Evolutionary conservation across 2,329 filamentous ascomycete genomes (phyloP).

Genomic region (Fusarium concolor): DNA sequence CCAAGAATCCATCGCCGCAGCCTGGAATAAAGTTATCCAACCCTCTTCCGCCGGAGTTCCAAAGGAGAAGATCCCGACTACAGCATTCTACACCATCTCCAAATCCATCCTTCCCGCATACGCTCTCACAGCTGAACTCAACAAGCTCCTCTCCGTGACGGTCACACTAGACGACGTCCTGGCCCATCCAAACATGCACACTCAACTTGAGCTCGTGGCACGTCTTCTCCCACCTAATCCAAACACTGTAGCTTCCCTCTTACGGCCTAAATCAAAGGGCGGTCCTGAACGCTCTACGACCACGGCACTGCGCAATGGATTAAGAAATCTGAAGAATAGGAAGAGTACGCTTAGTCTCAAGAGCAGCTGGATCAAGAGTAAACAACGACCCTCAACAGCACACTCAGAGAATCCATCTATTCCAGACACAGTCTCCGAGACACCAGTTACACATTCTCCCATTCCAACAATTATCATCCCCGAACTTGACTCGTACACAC

Average conservation of each 20-base stretch:
- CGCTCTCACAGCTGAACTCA: conserved; percentile 59
- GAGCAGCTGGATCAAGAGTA: conserved; percentile 46
- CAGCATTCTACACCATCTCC: conserved; percentile 64
- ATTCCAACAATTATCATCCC: conserved; percentile 3
- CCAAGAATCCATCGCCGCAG: conserved; percentile 55
- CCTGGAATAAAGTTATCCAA: conserved; percentile 60
- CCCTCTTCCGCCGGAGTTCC: conserved; percentile 54
- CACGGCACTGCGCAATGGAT: conserved; percentile 33
- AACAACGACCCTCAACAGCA: conserved; percentile 18
- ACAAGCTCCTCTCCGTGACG: conserved; percentile 54
- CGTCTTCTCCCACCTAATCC: conserved; percentile 39
- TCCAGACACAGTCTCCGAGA: neutral
- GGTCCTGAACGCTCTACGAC: conserved; percentile 9
- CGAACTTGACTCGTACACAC: conserved; percentile 12
- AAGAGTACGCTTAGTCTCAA: conserved; percentile 45
- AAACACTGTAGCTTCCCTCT: conserved; percentile 28
- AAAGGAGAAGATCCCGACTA: conserved; percentile 56
- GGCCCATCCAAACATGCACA: conserved; percentile 61
- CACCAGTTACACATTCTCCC: neutral
- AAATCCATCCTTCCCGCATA: conserved; percentile 62
- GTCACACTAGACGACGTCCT: conserved; percentile 62
- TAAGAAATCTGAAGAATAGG: conserved; percentile 35
- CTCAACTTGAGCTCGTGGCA: conserved; percentile 59
- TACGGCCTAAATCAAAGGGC: conserved; percentile 16
- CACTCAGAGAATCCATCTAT: neutral